Base-by-base conservation (phyloP, 2,329 filamentous ascomycete species). In the Fusarium falciforme region DNA sequence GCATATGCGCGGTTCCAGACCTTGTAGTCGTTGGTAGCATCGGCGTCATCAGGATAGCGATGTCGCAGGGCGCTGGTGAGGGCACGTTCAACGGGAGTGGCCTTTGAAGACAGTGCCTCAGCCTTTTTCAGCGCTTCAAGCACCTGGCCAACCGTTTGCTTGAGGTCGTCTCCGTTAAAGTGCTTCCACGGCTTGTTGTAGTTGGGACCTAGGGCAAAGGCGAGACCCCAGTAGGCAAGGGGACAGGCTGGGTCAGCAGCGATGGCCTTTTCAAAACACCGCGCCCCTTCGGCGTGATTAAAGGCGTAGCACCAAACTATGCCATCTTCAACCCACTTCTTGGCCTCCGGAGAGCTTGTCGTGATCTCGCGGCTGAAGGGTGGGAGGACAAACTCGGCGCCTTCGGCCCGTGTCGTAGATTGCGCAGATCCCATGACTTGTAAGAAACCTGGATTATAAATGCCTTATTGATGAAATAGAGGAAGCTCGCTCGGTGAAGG, bases 131-230 rank as follows among this genome's bases (percentile, higher is more conserved):
- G 38, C 0, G 71, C 73, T 3, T 71, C 60, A 3, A 64, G 47
- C 0, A 76, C 68, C 35, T 70, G 62, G 0, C 54, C 40, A 20
- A 76, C 64, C 8, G 77, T 79, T n/a, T 70, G 67, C 31, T 66
- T 66, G 1, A 78, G 61, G 17, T 79, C 77, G 29, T 72, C 69
- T 7, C 60, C 47, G 40, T 79, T 77, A 64, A 78, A 79, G 25
- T 73, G 74, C 31, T 69, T 75, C 93, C 93, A 94, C 0, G 92
- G 89, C 77, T 94, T 93, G 83, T 95, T 88, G 78, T 90, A 90
- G 78, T 94, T 94, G 1, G 93, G 93, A 0, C 93, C 93, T 0
- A 92, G 82, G 2, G 91, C 86, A 79, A 92, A 94, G 0, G 93
- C 90, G 5, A 92, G 80, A 0, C 91, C 91, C 91, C 91, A 93